These are phyloP conservation scores for Termitomyces sp. DNA, from an alignment of 768 basidiomycete species.

Conservation along the genomic window DNA sequence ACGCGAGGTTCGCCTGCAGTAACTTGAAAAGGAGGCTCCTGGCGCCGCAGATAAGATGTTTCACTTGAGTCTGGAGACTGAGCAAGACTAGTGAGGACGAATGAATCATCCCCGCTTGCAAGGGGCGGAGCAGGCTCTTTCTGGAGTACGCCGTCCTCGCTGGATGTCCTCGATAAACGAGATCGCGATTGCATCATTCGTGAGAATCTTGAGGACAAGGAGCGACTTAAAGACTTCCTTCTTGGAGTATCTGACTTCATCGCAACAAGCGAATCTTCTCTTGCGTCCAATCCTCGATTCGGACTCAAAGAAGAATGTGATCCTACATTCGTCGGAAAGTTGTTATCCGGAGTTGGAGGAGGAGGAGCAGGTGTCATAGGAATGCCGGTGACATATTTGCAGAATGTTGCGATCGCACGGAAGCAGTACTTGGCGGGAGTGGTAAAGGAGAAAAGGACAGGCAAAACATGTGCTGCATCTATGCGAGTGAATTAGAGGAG, in stretches of 20 bases:
- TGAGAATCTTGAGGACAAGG: conserved; percentile 16
- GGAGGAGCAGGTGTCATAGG: conserved; percentile 15
- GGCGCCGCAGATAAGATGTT: conserved; percentile 3
- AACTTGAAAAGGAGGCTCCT: conserved; percentile 31
- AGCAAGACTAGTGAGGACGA: conserved; percentile 26
- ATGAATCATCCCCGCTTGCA: conserved; percentile 2
- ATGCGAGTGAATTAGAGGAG: neutral
- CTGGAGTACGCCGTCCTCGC: neutral
- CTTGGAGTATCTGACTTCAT: neutral
- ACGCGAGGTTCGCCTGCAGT: conserved; percentile 59
- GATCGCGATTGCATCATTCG: conserved; percentile 14
- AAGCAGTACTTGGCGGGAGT: conserved; percentile 79
- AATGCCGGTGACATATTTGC: conserved; percentile 59
- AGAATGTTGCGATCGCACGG: conserved; percentile 70
- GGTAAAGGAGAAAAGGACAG: conserved; percentile 70
- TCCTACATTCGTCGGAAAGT: conserved; percentile 9
- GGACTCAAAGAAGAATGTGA: conserved; percentile 7
- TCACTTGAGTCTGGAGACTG: conserved; percentile 27
- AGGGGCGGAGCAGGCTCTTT: neutral
- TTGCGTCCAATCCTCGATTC: neutral
- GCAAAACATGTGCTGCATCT: conserved; percentile 73
- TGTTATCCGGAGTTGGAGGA: conserved; percentile 1
- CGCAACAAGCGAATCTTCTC: neutral
- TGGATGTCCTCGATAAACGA: conserved; percentile 2
- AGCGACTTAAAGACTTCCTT: conserved; percentile 20